A percentile compares a stretch with the other conserved stretches of the same genome.
phyloP scores from a whole-genome alignment of 768 basidiomycete species.

The Hericium alpestre region DNA sequence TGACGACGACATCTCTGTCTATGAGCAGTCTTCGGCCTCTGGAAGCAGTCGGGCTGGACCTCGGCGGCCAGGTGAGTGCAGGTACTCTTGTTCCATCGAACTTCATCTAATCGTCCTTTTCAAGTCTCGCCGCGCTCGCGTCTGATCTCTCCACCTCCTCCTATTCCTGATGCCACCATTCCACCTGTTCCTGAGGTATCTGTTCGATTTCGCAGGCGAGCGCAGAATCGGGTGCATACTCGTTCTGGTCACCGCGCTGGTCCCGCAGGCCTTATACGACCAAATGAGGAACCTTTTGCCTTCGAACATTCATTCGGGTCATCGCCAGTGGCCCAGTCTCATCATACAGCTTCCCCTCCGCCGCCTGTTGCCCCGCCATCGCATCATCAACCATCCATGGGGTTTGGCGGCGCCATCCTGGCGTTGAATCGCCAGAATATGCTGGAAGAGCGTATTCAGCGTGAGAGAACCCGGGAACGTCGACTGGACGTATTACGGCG shows the following conservation, averaged over 20 bases:
- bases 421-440: constrained; percentile 25
- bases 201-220: constrained; percentile 22
- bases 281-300: constrained; percentile 39
- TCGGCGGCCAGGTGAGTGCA: constrained; percentile 4
- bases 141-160: constrained; percentile 13
- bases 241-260: not conserved
- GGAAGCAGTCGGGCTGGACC: constrained; percentile 10
- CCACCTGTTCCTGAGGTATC: constrained; percentile 53
- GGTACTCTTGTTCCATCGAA: constrained; percentile 13
- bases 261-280: constrained; percentile 35
- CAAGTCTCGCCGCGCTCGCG: not conserved
- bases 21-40: not conserved
- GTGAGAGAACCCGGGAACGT: constrained; percentile 4
- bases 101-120: not conserved
- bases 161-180: constrained; percentile 13
- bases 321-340: constrained; percentile 15
- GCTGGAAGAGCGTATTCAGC: constrained; percentile 5
- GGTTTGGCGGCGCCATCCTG: constrained; percentile 54
- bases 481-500: constrained; percentile 6
- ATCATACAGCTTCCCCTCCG: constrained; percentile 12
- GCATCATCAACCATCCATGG: constrained; percentile 49
- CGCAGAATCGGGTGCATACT: not conserved
- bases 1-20: constrained; percentile 24
- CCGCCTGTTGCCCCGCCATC: constrained; percentile 36
- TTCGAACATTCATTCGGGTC: constrained; percentile 32